phyloP scores from a whole-genome alignment of 208 protist species.

The Tritrichomonas musculus region DNA sequence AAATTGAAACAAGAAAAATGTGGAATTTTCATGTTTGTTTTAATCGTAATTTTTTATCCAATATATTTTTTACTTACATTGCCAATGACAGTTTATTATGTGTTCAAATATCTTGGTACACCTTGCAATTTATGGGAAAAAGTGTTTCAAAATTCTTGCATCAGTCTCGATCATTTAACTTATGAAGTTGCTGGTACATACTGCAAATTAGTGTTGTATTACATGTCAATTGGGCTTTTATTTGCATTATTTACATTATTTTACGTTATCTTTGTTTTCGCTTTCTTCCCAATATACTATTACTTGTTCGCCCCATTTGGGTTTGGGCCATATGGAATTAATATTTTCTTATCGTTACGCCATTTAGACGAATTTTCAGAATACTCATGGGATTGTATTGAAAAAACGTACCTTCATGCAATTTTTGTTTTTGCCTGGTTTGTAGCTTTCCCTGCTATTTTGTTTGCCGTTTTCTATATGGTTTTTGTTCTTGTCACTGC shows the following conservation, averaged over 20 bases:
- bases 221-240: background rate
- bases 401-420: background rate
- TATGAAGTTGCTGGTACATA: background rate
- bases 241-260: background rate
- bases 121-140: background rate
- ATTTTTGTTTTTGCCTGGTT: background rate
- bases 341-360: background rate
- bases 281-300: background rate
- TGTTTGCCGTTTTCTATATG: background rate
- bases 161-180: background rate
- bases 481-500: background rate
- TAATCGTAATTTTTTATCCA: background rate
- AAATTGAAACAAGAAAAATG: background rate
- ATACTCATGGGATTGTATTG: background rate
- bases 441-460: background rate
- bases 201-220: background rate
- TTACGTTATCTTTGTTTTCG: background rate
- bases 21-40: background rate
- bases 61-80: background rate
- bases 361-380: background rate
- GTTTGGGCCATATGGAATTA: background rate
- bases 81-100: background rate
- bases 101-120: background rate
- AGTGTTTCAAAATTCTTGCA: background rate
- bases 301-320: background rate